Evolutionary conservation across 2,329 filamentous ascomycete genomes (phyloP).

Genomic region (Penicillium decumbens): DNA sequence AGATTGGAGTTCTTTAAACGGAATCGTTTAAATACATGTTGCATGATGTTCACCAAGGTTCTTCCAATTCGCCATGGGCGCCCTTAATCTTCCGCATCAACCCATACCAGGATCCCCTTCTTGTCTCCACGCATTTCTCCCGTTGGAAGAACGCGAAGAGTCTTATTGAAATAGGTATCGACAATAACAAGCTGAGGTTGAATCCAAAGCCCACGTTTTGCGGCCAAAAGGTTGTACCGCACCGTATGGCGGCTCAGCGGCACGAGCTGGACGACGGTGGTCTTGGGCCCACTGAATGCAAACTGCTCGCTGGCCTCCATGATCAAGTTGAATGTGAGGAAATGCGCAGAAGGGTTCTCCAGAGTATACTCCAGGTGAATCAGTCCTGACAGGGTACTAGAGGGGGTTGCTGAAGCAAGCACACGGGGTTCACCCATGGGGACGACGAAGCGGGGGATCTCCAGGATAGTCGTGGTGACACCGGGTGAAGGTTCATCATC

Average conservation of each 20-base stretch:
- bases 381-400: constrained; percentile 30
- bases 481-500: constrained; percentile 19
- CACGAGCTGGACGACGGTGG: constrained; percentile 71
- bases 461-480: constrained; percentile 63
- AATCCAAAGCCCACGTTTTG: constrained; percentile 61
- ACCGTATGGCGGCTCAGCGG: constrained; percentile 72
- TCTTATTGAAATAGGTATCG: constrained; percentile 92
- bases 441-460: constrained; percentile 73
- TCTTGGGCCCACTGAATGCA: constrained; percentile 85
- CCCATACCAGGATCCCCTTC: constrained; percentile 47
- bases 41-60: not conserved
- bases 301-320: constrained; percentile 94
- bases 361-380: constrained; percentile 63
- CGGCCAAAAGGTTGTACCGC: constrained; percentile 69
- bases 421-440: constrained; percentile 84
- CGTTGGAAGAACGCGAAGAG: constrained; percentile 72
- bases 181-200: constrained; percentile 69
- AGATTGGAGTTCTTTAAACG: not conserved
- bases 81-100: constrained; percentile 38
- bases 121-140: constrained; percentile 60
- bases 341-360: constrained; percentile 92
- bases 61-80: not conserved
- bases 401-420: constrained; percentile 50
- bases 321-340: constrained; percentile 82
- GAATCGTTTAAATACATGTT: not conserved